phyloP scores from a whole-genome alignment of 345 rosid species.

The Eucalyptus cloeziana region DNA sequence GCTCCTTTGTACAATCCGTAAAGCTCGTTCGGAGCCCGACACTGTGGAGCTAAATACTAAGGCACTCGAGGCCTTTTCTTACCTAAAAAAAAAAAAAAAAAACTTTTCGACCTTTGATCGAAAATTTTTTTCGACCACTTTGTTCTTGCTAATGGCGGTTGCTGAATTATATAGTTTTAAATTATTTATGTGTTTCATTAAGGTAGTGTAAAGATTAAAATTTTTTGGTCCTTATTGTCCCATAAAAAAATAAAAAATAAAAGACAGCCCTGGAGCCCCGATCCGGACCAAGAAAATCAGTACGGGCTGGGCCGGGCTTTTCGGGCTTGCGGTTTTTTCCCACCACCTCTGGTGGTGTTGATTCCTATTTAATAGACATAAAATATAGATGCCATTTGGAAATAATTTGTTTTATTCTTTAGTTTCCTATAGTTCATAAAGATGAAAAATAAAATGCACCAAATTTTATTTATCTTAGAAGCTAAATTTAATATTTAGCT shows the following conservation, averaged over 20 bases:
- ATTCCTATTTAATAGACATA: neutral
- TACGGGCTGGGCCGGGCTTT: neutral
- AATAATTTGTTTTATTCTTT: neutral
- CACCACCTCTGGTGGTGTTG: neutral
- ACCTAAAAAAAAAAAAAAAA: neutral
- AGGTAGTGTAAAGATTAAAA: neutral
- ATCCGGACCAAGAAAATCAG: neutral
- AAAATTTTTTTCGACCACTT: neutral
- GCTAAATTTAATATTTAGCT: neutral
- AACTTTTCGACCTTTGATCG: neutral
- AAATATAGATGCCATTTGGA: neutral
- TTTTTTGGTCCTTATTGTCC: neutral
- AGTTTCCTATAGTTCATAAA: neutral
- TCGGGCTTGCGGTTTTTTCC: neutral
- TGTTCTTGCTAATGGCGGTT: neutral
- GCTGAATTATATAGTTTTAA: neutral
- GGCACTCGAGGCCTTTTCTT: neutral
- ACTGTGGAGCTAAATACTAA: neutral
- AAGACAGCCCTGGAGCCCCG: neutral
- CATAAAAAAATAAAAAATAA: neutral
- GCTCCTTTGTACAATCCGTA: neutral
- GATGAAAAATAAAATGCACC: neutral
- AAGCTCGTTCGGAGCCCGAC: neutral
- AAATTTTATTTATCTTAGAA: neutral
- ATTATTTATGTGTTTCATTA: neutral